Evolutionary conservation across 768 basidiomycete genomes (phyloP).

Genomic region (Lenzites betulinus): DNA sequence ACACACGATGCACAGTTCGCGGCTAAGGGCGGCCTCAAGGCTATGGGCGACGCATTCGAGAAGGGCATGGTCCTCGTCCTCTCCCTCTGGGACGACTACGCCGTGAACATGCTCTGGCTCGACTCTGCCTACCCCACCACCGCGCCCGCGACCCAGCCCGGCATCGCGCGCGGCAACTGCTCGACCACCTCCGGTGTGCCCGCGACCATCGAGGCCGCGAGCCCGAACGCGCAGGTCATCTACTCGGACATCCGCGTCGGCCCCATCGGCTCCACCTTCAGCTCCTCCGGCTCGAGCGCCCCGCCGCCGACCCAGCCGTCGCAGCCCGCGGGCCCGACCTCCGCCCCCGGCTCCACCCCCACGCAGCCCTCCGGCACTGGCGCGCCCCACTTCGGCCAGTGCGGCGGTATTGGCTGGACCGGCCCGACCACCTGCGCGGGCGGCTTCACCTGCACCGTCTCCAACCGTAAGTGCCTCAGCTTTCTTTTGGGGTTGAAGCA

Average conservation of each 20-base stretch:
- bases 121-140: conserved; percentile 31
- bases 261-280: conserved; percentile 48
- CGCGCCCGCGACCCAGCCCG: conserved; percentile 36
- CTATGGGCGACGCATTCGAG: conserved; percentile 37
- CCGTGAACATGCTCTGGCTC: conserved; percentile 37
- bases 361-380: no score
- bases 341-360: no score
- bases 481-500: no score
- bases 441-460: no score
- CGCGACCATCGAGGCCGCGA: conserved; percentile 41
- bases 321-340: no score
- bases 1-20: no score
- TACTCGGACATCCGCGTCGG: conserved; percentile 60
- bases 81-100: conserved; percentile 57
- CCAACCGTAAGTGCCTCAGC: no score
- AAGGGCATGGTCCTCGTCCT: conserved; percentile 52
- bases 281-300: not conserved
- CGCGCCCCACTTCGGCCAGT: no score
- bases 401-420: no score
- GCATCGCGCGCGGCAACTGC: conserved; percentile 53
- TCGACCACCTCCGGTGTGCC: conserved; percentile 50
- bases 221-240: conserved; percentile 45
- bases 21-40: conserved; percentile 40
- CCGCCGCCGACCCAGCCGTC: no score
- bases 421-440: no score